Evolutionary conservation across 148 eudicot genomes (phyloP).

Genomic region (Nepenthes mirabilis): DNA sequence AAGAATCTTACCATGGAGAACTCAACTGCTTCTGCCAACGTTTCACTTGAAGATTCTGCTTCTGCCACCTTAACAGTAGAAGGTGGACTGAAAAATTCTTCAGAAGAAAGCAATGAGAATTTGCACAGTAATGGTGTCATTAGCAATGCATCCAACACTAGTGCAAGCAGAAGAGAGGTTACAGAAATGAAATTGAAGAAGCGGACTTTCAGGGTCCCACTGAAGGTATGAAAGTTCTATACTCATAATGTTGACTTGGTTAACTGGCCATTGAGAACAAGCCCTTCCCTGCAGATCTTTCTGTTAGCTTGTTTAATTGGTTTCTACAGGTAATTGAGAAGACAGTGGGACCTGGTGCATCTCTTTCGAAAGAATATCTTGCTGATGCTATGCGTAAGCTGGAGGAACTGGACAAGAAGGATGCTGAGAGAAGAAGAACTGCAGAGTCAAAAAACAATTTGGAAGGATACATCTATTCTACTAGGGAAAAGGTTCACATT

Average conservation of each 20-base stretch:
- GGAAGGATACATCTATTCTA: conserved; percentile 81
- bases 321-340: conserved; percentile 64
- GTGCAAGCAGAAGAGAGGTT: conserved; percentile 25
- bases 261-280: background rate
- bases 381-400: conserved; percentile 54
- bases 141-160: conserved; percentile 25
- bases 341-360: conserved; percentile 47
- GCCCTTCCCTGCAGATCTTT: background rate
- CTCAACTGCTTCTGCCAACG: conserved; percentile 29
- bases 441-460: conserved; percentile 84
- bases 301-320: conserved; percentile 3
- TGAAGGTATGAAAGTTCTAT: conserved; percentile 40
- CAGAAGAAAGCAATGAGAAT: conserved; percentile 39
- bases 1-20: conserved; percentile 65
- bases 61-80: conserved; percentile 45
- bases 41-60: conserved; percentile 29
- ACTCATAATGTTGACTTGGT: background rate
- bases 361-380: conserved; percentile 58
- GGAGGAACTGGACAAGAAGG: conserved; percentile 68
- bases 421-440: conserved; percentile 81
- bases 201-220: conserved; percentile 73
- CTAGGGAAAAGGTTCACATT: conserved; percentile 69
- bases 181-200: conserved; percentile 85
- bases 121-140: conserved; percentile 21
- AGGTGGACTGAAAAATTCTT: conserved; percentile 25